Conservation (phyloP, 345 rosid species). For the Carallia pectinifolia region DNA sequence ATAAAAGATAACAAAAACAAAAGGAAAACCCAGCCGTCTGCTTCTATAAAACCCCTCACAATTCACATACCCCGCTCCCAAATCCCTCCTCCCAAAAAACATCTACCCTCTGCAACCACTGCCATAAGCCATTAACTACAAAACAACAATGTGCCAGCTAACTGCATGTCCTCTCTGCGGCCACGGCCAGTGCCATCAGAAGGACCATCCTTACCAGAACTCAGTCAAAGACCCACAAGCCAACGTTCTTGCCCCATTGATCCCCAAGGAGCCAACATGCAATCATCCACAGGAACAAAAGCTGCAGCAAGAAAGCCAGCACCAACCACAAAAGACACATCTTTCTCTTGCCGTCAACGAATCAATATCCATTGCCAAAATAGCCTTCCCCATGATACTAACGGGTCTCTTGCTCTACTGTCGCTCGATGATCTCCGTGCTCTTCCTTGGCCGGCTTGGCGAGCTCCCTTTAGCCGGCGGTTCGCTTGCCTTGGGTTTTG, state of each 20-base stretch:
- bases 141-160: conserved; percentile 10
- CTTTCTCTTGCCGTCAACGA: conserved; percentile 41
- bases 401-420: conserved; percentile 75
- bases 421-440: conserved; percentile 86
- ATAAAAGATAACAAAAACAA: too few relatives aligned
- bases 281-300: not conserved
- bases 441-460: conserved; percentile 71
- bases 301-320: conserved; percentile 1
- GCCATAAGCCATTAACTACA: too few relatives aligned
- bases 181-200: conserved; percentile 9
- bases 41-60: not conserved
- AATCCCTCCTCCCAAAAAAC: not conserved
- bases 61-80: not conserved
- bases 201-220: conserved; percentile 3
- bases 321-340: conserved; percentile 10
- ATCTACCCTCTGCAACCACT: not conserved
- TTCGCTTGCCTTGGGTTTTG: conserved; percentile 78
- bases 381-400: conserved; percentile 67
- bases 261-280: conserved; percentile 8
- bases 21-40: not conserved
- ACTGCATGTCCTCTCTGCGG: conserved; percentile 6
- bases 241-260: conserved; percentile 6
- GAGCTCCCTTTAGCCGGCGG: conserved; percentile 78
- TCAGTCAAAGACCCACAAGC: conserved; percentile 12
- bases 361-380: conserved; percentile 44